Percentiles rank a stretch among this genome's conserved stretches.
phyloP scores from a whole-genome alignment of 2,329 filamentous ascomycete genomes.

The Aspergillus novofumigatus region DNA sequence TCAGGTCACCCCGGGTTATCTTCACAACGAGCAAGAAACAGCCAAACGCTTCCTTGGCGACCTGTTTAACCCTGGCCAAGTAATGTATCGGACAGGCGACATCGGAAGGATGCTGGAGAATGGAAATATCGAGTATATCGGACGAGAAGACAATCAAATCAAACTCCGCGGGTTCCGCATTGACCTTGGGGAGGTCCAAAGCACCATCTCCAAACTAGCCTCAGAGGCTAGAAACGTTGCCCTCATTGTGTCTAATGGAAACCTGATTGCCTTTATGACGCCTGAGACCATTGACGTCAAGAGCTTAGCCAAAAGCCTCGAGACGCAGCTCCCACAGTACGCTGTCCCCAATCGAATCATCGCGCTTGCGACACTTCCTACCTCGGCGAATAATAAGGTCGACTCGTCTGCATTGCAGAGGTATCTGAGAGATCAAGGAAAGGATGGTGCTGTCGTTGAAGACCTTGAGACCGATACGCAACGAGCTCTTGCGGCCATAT shows the following conservation, averaged over 20 bases:
- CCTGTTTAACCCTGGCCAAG: background rate
- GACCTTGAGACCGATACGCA: background rate
- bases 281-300: background rate
- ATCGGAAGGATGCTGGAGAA: background rate
- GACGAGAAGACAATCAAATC: background rate
- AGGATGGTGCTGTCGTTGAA: background rate
- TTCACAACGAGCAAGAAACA: conserved; percentile 11
- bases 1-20: background rate
- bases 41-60: background rate
- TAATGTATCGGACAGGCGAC: background rate
- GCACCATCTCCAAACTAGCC: background rate
- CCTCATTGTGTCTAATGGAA: background rate
- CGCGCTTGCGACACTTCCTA: background rate
- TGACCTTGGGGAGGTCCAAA: background rate
- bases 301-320: background rate
- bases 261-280: background rate
- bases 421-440: background rate
- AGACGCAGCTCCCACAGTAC: background rate
- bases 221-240: background rate
- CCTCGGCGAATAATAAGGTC: background rate
- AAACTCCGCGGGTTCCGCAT: background rate
- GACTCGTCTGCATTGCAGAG: background rate
- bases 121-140: background rate
- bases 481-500: background rate
- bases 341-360: background rate